These are phyloP conservation scores for Tarenaya hassleriana DNA, from an alignment of 345 rosid genomes.

Conservation along the genomic window DNA sequence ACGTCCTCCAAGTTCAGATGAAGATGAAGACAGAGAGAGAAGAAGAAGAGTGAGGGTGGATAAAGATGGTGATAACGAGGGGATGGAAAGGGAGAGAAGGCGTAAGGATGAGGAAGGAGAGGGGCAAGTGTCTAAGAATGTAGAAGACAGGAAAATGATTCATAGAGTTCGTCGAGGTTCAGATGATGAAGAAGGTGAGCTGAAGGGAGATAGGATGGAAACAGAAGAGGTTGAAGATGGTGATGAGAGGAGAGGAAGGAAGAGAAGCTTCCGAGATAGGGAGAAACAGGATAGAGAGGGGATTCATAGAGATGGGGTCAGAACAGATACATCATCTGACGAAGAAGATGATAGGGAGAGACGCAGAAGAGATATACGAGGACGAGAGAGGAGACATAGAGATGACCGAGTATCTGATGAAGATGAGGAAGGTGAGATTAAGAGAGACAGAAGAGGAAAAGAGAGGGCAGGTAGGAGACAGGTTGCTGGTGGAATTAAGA, in stretches of 20 bases:
- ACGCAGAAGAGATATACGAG: conserved; percentile 24
- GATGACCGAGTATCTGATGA: conserved; percentile 20
- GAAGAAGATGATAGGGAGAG: conserved; percentile 25
- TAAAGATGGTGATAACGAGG: conserved; percentile 14
- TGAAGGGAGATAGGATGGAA: conserved; percentile 9
- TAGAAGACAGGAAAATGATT: conserved; percentile 8
- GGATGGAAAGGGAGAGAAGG: conserved; percentile 12
- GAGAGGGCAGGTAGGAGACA: conserved; percentile 18
- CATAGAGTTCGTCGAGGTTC: conserved; percentile 4
- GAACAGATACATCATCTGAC: conserved; percentile 27
- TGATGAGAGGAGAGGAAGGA: conserved; percentile 5
- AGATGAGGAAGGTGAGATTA: conserved; percentile 30
- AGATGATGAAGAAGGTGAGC: conserved; percentile 11
- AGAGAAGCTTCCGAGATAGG: conserved; percentile 10
- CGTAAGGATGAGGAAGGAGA: conserved; percentile 15
- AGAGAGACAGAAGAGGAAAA: conserved; percentile 18
- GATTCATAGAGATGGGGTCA: conserved; percentile 21
- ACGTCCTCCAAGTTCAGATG: conserved; percentile 12
- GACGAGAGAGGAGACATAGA: conserved; percentile 21
- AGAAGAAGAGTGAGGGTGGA: conserved; percentile 2
- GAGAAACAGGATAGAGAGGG: conserved; percentile 26
- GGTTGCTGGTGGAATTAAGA: conserved; percentile 13
- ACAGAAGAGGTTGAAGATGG: background rate
- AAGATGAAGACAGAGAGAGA: conserved; percentile 15
- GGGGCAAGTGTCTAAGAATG: conserved; percentile 5